phyloP scores from a whole-genome alignment of 2,329 filamentous ascomycete genomes.

The Colletotrichum somersetense region DNA sequence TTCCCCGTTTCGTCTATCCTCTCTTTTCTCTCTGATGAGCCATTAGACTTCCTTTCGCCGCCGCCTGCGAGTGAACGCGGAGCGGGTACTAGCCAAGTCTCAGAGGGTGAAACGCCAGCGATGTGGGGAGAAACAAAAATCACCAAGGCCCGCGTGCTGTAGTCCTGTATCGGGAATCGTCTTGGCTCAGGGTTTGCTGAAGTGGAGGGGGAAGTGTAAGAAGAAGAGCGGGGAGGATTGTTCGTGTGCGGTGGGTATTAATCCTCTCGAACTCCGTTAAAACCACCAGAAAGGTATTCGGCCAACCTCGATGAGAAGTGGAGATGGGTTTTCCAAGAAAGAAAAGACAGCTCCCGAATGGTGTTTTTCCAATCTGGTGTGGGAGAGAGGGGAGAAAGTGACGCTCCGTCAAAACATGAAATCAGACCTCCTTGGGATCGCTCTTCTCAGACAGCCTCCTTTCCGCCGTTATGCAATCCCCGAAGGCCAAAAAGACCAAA shows the following conservation, averaged over 20 bases:
- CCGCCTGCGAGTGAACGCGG: constrained; percentile 38
- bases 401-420: constrained; percentile 42
- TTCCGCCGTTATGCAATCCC: constrained; percentile 31
- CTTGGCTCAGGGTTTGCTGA: constrained; percentile 23
- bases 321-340: constrained; percentile 51
- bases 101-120: constrained; percentile 43
- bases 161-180: constrained; percentile 15
- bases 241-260: constrained; percentile 48
- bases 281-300: constrained; percentile 59
- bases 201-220: constrained; percentile 25
- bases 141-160: constrained; percentile 28
- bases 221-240: constrained; percentile 48
- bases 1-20: constrained; percentile 25
- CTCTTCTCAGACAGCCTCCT: constrained; percentile 38
- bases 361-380: constrained; percentile 65
- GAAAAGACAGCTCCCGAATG: constrained; percentile 57
- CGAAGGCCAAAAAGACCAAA: constrained; percentile 28
- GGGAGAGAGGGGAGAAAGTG: constrained; percentile 54
- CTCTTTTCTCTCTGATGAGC: constrained; percentile 35
- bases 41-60: constrained; percentile 4
- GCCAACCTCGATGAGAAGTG: constrained; percentile 66
- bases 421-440: constrained; percentile 40
- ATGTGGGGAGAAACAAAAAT: constrained; percentile 1
- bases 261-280: constrained; percentile 56
- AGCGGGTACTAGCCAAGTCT: constrained; percentile 19